Base-by-base conservation (phyloP, 495 filamentous ascomycete species). In the Talaromyces stipitatus region DNA sequence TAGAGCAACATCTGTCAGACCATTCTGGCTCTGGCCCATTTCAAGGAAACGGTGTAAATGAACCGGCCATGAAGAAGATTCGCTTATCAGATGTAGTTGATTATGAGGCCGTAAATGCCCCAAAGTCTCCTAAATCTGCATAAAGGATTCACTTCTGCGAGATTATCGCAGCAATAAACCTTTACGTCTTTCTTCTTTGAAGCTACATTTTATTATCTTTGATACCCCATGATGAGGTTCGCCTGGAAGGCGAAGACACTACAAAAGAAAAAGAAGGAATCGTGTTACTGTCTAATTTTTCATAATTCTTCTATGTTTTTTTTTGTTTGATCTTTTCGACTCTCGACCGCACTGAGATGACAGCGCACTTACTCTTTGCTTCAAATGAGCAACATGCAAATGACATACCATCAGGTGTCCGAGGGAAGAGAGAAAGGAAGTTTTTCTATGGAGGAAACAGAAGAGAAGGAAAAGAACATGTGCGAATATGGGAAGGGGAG, bases 1-100 rank as follows among this genome's bases (percentile, higher is more conserved):
- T 91, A 29, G 92, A 96, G 66, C 75, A 71, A 55, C 85, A 88
- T 55, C 54, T 85, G 11, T 61, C 61, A 6, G 80, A 84, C 23
- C 58, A 59, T 22, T 52, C 52, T 10, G 60, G 58, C 38, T 46
- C 60, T 4, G 63, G 62, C 36, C 1, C 53, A 2, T 14, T 50
- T 58, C 61, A 59, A 60, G 54, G 65, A 48, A 61, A 56, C 43
- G 71, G 74, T 38, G 68, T 60, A 30, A 62, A 62, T 27, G 76
- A 80, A 57, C 77, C 77, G n/a, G 59, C 68, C 14, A 66, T 76
- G 9, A 80, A 80, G 61, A 65, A 72, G 55, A 74, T 72, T 53
- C 71, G 71, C 24, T 52, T 77, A 30, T 72, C 73, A 24, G 72
- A 78, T 50, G 64, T 72, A 56, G 71, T 76, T 43, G 72, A 79